Evolutionary conservation across 257 asterid genomes (phyloP), one percentile per base, ranked within the genome.

Genomic region (Ophiorrhiza pumila): DNA sequence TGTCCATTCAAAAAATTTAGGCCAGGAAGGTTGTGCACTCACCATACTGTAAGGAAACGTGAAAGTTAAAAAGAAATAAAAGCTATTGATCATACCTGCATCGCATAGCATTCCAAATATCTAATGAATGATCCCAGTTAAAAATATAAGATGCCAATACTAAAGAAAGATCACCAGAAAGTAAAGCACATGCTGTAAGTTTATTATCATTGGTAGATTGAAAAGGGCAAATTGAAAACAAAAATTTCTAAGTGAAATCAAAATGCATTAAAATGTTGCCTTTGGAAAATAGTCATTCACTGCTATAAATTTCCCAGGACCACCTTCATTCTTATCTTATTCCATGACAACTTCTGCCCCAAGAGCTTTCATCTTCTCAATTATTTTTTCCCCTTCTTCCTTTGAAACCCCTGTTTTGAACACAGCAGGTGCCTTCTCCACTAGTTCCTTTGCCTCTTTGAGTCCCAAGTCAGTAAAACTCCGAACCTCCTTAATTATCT

Each of bases 401-500:
- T 79, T 84, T 0, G 86, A 71, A 22, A 84, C 84, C 14, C 84
- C 88, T 52, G 74, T 82, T 55, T 84, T 84, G 60, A 84, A 73
- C 71, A 84, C 80, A 3, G 83, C 81, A 34, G 86, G 88, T 17
- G 83, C 23, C 71, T 82, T 84, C 67, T 84, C 88, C 47, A 82
- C 86, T 2, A 84, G 74, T 0, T 84, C 88, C 62, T 82, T 82
- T 9, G 86, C 86, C 76, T 84, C 86, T 73, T 84, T 84, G 20
- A 84, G 78, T 25, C 86, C 86, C 60, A 84, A 62, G 27, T 81
- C 83, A 75, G 88, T 84, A 64, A 65, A 72, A 74, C 81, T 77
- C 9, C 86, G 74, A 32, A 84, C 77, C 81, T 81, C 84, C 78
- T 84, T 84, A 68, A 92, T 87, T 25, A 91, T 87, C 91, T 91